Conservation (phyloP, 345 rosid species). For the Trapa bicornis region DNA sequence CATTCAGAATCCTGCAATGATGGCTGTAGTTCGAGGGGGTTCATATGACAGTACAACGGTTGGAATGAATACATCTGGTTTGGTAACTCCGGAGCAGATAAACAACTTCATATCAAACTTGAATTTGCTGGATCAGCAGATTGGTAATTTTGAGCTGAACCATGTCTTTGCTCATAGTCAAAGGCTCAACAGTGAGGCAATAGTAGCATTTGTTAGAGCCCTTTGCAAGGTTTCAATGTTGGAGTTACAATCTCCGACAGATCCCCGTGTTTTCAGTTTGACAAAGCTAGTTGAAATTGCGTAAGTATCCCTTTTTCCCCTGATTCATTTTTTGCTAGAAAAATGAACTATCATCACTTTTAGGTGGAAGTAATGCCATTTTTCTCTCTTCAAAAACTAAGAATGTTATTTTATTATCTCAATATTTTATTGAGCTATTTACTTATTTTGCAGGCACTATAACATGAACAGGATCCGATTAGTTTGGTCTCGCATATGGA, state of each 20-base stretch:
- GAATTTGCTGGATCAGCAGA: conserved; percentile 98
- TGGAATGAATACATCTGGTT: conserved; percentile 53
- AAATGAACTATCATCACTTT: not conserved
- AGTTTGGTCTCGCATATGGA: conserved; percentile 97
- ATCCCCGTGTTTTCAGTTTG: conserved; percentile 96
- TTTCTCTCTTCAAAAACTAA: not conserved
- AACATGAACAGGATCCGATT: conserved; percentile 95
- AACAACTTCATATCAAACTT: conserved; percentile 67
- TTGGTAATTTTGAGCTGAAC: conserved; percentile 81
- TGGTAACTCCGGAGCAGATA: conserved; percentile 69
- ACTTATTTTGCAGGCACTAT: conserved; percentile 64
- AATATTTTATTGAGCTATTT: not conserved
- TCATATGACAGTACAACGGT: conserved; percentile 72
- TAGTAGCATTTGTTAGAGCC: conserved; percentile 88
- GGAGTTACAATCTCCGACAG: conserved; percentile 95
- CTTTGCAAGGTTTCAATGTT: conserved; percentile 89
- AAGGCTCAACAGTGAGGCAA: conserved; percentile 83
- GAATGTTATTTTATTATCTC: not conserved
- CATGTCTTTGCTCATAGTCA: conserved; percentile 95
- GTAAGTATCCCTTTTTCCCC: conserved; percentile 34
- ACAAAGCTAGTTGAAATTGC: conserved; percentile 93
- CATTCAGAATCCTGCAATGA: conserved; percentile 81
- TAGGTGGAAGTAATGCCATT: not conserved
- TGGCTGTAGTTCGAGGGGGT: conserved; percentile 97
- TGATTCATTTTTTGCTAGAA: not conserved